Percentiles rank a stretch among this genome's conserved stretches.
Conservation (phyloP, 2,329 filamentous ascomycete species). For the Claviceps africana region DNA sequence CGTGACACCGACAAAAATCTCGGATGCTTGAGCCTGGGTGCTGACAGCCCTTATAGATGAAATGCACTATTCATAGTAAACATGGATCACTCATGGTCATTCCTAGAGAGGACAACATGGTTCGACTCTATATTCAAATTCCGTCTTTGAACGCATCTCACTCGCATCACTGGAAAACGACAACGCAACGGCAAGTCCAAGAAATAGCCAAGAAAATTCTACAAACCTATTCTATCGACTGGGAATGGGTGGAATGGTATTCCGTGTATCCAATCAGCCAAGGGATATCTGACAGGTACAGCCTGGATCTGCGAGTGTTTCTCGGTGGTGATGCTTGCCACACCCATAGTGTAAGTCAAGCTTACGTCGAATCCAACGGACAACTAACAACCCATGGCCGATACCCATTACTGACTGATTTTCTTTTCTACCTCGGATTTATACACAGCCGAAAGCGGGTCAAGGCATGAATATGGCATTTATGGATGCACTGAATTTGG, state of each 20-base stretch:
- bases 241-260: conserved; percentile 58
- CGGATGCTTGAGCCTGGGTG: conserved; percentile 17
- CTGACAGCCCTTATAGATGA: conserved; percentile 33
- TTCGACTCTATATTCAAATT: conserved; percentile 57
- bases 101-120: conserved; percentile 54
- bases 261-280: conserved; percentile 67
- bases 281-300: conserved; percentile 55
- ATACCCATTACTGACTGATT: background rate
- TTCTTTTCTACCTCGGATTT: background rate
- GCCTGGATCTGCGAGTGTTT: conserved; percentile 55
- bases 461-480: conserved; percentile 74
- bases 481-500: conserved; percentile 72
- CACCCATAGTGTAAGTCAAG: conserved; percentile 51
- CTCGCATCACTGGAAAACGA: conserved; percentile 47
- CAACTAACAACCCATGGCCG: background rate
- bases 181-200: conserved; percentile 50
- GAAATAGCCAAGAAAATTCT: conserved; percentile 51
- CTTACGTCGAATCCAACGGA: no score
- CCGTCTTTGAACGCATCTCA: conserved; percentile 46
- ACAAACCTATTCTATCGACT: conserved; percentile 51
- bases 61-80: conserved; percentile 62
- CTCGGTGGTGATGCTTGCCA: conserved; percentile 68
- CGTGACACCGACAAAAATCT: conserved; percentile 4
- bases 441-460: conserved; percentile 55
- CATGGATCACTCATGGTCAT: conserved; percentile 71